Base-by-base conservation (phyloP, 306 rosid genomes). In the Rubus parviflorus region DNA sequence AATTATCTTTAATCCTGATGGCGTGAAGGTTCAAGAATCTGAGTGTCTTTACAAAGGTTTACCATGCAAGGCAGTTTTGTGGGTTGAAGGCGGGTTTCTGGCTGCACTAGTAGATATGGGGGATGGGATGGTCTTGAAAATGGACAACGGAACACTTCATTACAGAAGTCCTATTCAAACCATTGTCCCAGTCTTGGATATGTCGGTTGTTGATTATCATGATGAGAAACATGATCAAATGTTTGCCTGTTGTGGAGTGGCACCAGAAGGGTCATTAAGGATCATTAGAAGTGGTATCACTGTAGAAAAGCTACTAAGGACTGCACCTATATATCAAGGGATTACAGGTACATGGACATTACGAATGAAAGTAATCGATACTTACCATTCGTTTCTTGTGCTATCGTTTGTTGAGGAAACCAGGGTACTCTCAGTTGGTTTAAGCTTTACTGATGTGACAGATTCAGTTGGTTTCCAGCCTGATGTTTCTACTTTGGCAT, bases 391-490 rank as follows among this genome's bases (percentile, higher is more conserved):
- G 70, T 92, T 92, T 82, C 88, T 94, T 79, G 97, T 94, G 71
- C 83, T 90, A 73, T 92, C 98, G 17, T 94, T 94, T 84, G 97
- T 94, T 79, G 98, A 88, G 83, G 97, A 92, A 88, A 94, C 98
- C 77, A 89, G 98, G 85, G 87, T 94, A 76, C 84, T 94, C 71
- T 89, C 98, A 38, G 97, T 94, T 88, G 97, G 98, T 73, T 82
- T 92, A 87, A 92, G 97, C 86, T 94, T 94, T 87, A 87, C 88
- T 75, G 98, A 94, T 65, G 97, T 94, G 83, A 94, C 97, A 11
- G 97, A 94, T 88, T 90, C 92, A 43, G 92, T 94, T 84, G 98
- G 98, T 85, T 94, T 94, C 89, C 88, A 86, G 80, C 90, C 97
- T 77, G 87, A 92, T 79, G 94, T 90, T 53, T 88, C 90, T 78